Conservation (phyloP, 2,329 filamentous ascomycete genomes). For the Bipolaris cookei region DNA sequence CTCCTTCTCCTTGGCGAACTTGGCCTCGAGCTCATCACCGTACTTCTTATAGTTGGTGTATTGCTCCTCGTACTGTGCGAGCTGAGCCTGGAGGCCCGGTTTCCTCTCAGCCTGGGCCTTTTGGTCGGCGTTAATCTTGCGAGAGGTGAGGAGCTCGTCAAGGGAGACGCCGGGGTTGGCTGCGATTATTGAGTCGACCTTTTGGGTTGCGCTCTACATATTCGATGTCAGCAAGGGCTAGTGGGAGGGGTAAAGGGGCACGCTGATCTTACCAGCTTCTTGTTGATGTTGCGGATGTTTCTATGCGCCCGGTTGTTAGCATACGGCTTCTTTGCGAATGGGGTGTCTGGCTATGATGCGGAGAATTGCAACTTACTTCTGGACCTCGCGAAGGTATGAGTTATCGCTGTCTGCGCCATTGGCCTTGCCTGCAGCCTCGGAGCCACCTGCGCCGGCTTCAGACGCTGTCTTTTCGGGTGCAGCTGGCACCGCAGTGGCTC, state of each 20-base stretch:
- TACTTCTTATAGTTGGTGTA: constrained; percentile 76
- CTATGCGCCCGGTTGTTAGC: constrained; percentile 55
- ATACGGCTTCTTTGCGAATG: constrained; percentile 2
- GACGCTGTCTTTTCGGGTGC: constrained; percentile 46
- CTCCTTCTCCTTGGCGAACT: constrained; percentile 64
- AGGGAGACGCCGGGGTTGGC: constrained; percentile 74
- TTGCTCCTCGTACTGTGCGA: constrained; percentile 75
- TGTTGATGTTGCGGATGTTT: constrained; percentile 88
- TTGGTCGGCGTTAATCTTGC: constrained; percentile 81
- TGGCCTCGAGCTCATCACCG: constrained; percentile 72
- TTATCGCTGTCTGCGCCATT: constrained; percentile 74
- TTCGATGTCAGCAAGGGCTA: constrained; percentile 27
- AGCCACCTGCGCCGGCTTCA: constrained; percentile 39
- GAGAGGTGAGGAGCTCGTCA: constrained; percentile 72
- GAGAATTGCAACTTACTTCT: constrained; percentile 71
- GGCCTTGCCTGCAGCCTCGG: constrained; percentile 48
- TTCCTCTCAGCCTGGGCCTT: constrained; percentile 80
- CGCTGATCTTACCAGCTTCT: constrained; percentile 79
- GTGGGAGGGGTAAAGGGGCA: constrained; percentile 3
- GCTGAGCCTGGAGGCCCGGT: constrained; percentile 71
- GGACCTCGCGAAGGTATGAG: constrained; percentile 82
- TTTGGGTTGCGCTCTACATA: constrained; percentile 69
- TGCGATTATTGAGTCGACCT: constrained; percentile 72
- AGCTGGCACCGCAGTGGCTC: constrained; percentile 53
- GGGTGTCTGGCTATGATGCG: constrained; percentile 6